Percentiles rank a stretch among this genome's conserved stretches.
phyloP scores from a whole-genome alignment of 2,329 filamentous ascomycete genomes.

The Fusarium dlaminii region DNA sequence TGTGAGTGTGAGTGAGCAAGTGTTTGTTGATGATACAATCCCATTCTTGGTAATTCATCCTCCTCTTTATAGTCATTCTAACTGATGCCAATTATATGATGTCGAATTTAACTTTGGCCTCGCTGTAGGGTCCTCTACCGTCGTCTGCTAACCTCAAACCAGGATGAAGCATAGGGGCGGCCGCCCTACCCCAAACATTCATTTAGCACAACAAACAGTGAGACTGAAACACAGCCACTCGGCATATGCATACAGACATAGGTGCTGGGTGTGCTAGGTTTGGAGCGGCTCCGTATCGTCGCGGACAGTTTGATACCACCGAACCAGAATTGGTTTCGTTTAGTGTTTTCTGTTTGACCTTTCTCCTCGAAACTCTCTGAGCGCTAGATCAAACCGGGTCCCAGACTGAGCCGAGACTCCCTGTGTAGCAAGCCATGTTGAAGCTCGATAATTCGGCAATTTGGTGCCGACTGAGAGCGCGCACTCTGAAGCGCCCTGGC shows the following conservation, averaged over 20 bases:
- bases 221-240: constrained; percentile 17
- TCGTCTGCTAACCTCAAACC: constrained; percentile 26
- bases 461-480: not conserved
- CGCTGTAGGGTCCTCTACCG: not conserved
- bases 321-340: constrained; percentile 1
- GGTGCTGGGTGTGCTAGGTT: not conserved
- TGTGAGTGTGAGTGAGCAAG: not conserved
- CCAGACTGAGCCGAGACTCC: constrained; percentile 11
- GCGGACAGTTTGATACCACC: constrained; percentile 30
- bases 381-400: constrained; percentile 21
- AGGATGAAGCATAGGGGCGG: constrained; percentile 30
- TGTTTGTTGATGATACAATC: not conserved
- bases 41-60: not conserved
- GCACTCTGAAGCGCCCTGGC: not conserved
- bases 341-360: constrained; percentile 5
- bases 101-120: not conserved
- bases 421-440: constrained; percentile 2
- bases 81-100: not conserved
- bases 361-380: not conserved
- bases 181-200: constrained; percentile 5
- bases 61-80: constrained; percentile 19
- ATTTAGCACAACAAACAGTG: not conserved
- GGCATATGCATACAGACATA: not conserved
- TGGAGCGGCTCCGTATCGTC: not conserved
- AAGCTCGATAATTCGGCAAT: constrained; percentile 5